These are phyloP conservation scores for Margaritispora aquatica DNA, from an alignment of 495 filamentous ascomycete species.

Conservation along the genomic window DNA sequence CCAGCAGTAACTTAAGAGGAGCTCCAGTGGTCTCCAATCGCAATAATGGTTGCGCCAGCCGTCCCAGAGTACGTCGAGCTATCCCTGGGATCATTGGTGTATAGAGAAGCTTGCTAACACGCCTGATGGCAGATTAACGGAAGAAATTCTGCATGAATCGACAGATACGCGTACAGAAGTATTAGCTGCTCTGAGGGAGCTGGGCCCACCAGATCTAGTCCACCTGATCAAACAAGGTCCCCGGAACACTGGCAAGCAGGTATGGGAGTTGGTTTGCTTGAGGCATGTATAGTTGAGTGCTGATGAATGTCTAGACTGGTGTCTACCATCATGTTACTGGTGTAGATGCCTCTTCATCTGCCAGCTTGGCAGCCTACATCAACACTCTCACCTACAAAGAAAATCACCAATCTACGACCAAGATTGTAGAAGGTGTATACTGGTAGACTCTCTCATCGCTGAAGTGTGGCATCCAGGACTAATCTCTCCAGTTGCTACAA, in stretches of 20 bases:
- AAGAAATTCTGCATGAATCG: conserved; percentile 81
- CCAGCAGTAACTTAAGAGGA: no score
- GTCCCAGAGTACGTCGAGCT: conserved; percentile 72
- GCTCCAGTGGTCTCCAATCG: not conserved
- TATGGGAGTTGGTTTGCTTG: conserved; percentile 28
- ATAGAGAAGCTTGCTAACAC: not conserved
- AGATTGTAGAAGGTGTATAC: conserved; percentile 89
- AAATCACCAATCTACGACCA: conserved; percentile 69
- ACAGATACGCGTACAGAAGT: conserved; percentile 87
- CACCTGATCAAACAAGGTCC: conserved; percentile 85
- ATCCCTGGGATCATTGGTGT: not conserved
- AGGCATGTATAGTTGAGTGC: not conserved
- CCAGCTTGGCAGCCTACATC: conserved; percentile 94
- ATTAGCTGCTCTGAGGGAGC: conserved; percentile 75
- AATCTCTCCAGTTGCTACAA: conserved; percentile 77
- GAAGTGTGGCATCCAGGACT: not conserved
- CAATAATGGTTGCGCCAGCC: conserved; percentile 74
- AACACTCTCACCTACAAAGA: conserved; percentile 91
- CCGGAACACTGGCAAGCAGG: conserved; percentile 57
- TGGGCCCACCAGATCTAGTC: conserved; percentile 92
- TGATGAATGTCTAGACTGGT: conserved; percentile 52
- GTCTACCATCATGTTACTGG: conserved; percentile 98
- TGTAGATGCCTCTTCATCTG: conserved; percentile 94
- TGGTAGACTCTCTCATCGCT: conserved; percentile 50
- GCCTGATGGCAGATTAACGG: conserved; percentile 61